These are phyloP conservation scores for Pleurotus cornucopiae DNA, from an alignment of 768 basidiomycete genomes.

Conservation along the genomic window DNA sequence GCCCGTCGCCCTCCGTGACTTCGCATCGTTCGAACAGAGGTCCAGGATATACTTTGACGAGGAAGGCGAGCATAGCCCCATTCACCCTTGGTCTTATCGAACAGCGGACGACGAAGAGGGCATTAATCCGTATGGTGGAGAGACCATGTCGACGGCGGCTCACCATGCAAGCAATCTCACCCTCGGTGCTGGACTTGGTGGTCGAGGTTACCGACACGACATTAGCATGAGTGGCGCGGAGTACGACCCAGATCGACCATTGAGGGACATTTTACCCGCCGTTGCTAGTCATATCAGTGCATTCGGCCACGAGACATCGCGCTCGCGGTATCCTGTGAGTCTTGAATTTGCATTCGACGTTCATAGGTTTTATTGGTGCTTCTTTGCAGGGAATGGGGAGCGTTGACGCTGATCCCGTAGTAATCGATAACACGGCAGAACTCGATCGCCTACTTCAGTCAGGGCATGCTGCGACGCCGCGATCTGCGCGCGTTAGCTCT, in stretches of 20 bases:
- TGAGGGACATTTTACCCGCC: constrained; percentile 68
- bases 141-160: constrained; percentile 76
- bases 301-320: constrained; percentile 49
- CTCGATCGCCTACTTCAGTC: constrained; percentile 58
- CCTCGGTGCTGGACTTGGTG: constrained; percentile 75
- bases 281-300: constrained; percentile 53
- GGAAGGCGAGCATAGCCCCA: constrained; percentile 34
- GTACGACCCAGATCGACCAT: constrained; percentile 80
- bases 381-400: constrained; percentile 24
- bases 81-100: constrained; percentile 55
- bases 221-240: constrained; percentile 69
- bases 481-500: constrained; percentile 40
- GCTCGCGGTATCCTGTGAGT: constrained; percentile 47
- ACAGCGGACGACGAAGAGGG: constrained; percentile 62
- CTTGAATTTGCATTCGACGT: constrained; percentile 2
- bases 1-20: constrained; percentile 52
- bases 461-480: constrained; percentile 37
- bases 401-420: constrained; percentile 48
- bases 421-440: constrained; percentile 60
- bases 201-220: constrained; percentile 47
- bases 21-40: constrained; percentile 56
- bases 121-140: constrained; percentile 59
- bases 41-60: constrained; percentile 55
- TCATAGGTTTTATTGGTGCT: not conserved
- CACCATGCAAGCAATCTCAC: constrained; percentile 91